These are phyloP conservation scores for Fusarium brachygibbosum DNA, from an alignment of 2,329 filamentous ascomycete species.

Conservation along the genomic window DNA sequence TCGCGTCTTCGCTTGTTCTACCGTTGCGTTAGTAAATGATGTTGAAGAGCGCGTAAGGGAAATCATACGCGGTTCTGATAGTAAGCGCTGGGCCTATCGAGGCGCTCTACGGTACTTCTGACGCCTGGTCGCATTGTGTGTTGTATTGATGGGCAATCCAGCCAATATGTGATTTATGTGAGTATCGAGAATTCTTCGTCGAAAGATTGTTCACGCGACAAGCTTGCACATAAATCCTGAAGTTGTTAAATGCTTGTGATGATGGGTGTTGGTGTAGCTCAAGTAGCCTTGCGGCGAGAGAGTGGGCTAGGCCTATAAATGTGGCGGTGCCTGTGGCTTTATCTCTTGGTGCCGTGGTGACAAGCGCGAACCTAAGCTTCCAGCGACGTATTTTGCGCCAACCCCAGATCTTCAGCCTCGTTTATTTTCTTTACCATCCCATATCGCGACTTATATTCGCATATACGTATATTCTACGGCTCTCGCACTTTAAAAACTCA, in stretches of 20 bases:
- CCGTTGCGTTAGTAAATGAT: slow-evolving; percentile 11
- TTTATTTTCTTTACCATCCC: slow-evolving; percentile 34
- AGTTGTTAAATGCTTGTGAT: slow-evolving; percentile 14
- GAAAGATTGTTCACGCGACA: neutral
- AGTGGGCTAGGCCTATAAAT: slow-evolving; percentile 18
- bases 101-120: slow-evolving; percentile 85
- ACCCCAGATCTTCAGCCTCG: slow-evolving; percentile 41
- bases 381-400: slow-evolving; percentile 31
- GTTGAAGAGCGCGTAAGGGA: neutral
- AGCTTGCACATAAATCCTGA: slow-evolving; percentile 3
- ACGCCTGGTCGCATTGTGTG: slow-evolving; percentile 60
- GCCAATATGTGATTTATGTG: neutral
- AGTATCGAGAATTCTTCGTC: too few relatives aligned
- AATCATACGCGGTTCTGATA: slow-evolving; percentile 81
- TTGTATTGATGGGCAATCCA: neutral
- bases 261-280: slow-evolving; percentile 33
- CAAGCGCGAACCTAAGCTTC: slow-evolving; percentile 20
- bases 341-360: slow-evolving; percentile 27
- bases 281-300: slow-evolving; percentile 25
- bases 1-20: slow-evolving; percentile 81
- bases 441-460: slow-evolving; percentile 8
- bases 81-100: slow-evolving; percentile 96
- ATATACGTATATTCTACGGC: slow-evolving; percentile 1
- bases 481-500: neutral
- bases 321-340: slow-evolving; percentile 36